Evolutionary conservation across 805 yeast species (phyloP).

Genomic region (Monosporozyma servazzii): DNA sequence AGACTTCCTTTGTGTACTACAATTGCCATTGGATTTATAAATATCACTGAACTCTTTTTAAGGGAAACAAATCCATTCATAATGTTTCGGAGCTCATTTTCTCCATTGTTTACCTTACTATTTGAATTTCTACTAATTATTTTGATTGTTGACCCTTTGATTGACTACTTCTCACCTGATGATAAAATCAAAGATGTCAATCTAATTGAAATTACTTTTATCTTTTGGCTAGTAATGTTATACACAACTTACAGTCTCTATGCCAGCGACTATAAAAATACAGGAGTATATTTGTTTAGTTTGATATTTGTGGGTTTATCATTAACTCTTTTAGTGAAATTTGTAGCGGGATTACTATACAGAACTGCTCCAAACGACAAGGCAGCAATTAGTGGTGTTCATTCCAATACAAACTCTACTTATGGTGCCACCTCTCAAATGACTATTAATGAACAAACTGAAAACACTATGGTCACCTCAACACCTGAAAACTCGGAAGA

Average conservation of each 20-base stretch:
- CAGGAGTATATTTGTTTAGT: constrained; percentile 44
- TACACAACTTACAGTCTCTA: constrained; percentile 42
- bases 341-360: constrained; percentile 1
- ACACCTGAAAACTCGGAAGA: constrained; percentile 7
- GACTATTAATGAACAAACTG: background rate
- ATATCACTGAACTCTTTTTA: constrained; percentile 34
- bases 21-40: constrained; percentile 35
- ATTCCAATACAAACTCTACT: background rate
- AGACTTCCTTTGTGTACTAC: constrained; percentile 53
- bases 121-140: constrained; percentile 44
- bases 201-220: constrained; percentile 43
- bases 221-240: constrained; percentile 50
- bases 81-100: constrained; percentile 41
- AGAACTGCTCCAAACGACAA: background rate
- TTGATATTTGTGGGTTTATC: constrained; percentile 32
- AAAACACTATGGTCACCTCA: background rate
- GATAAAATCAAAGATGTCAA: constrained; percentile 49
- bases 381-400: background rate
- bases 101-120: constrained; percentile 43
- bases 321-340: constrained; percentile 1
- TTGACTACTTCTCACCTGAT: constrained; percentile 33
- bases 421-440: background rate
- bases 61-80: constrained; percentile 38
- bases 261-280: constrained; percentile 35
- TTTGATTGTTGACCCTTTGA: constrained; percentile 41